A percentile compares a stretch with the other conserved stretches of the same genome.
Conservation (phyloP, 108 stramenopile genomes). For the Skeletonema costatum region DNA sequence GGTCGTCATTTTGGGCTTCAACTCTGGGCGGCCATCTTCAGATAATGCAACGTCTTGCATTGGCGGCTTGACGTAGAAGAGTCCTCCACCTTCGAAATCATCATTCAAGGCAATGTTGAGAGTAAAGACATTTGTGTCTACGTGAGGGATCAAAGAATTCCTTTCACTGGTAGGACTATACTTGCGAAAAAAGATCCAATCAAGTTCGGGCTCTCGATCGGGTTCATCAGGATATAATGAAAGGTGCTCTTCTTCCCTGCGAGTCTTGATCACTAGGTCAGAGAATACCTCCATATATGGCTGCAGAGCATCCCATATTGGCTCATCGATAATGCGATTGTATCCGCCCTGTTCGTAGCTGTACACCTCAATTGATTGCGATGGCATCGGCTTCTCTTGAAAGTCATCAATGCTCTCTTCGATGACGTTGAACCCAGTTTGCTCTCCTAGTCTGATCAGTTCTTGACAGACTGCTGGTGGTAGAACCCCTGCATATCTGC, state of each 20-base stretch:
- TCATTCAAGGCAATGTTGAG: conserved; percentile 46
- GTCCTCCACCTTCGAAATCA: conserved; percentile 35
- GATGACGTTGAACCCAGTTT: conserved; percentile 2
- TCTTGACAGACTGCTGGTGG: conserved; percentile 15
- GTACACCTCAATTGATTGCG: conserved; percentile 18
- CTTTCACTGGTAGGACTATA: conserved; percentile 21
- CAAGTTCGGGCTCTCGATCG: conserved; percentile 10
- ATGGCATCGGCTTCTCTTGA: neutral
- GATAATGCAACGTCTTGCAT: neutral
- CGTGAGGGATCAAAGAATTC: conserved; percentile 25
- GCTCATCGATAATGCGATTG: neutral
- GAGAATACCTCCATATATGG: conserved; percentile 7
- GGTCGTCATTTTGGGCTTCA: neutral
- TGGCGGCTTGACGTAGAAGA: conserved; percentile 31
- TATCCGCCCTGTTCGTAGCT: neutral
- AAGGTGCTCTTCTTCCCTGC: neutral
- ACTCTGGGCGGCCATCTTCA: neutral
- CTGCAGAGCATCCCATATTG: conserved; percentile 8
- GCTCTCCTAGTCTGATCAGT: conserved; percentile 11
- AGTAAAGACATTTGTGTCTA: conserved; percentile 38
- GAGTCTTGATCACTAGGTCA: neutral
- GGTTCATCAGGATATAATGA: conserved; percentile 4
- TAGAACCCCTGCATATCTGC: neutral
- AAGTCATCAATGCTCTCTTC: conserved; percentile 16
- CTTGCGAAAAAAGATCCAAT: conserved; percentile 43